A percentile compares a stretch with the other conserved stretches of the same genome.
phyloP scores from a whole-genome alignment of 2,329 filamentous ascomycete species.

The Paraphoma chrysanthemicola region DNA sequence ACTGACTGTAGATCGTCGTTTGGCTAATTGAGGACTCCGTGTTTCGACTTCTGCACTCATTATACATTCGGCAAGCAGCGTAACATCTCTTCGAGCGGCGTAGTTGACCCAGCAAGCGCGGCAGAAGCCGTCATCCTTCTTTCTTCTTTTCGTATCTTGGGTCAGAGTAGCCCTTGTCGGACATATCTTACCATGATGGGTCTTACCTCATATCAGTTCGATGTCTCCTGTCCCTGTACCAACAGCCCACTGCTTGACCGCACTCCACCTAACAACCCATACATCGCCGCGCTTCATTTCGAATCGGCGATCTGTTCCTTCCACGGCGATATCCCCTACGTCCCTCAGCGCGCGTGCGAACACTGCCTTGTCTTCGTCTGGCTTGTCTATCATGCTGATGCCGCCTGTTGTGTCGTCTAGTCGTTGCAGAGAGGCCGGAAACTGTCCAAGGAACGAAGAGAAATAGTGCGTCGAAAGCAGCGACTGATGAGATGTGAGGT shows the following conservation, averaged over 20 bases:
- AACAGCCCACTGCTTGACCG: conserved; percentile 67
- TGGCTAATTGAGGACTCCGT: too few species aligned
- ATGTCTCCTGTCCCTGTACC: conserved; percentile 70
- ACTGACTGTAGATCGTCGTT: too few species aligned
- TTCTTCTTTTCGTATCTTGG: too few species aligned
- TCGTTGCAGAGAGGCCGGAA: conserved; percentile 79
- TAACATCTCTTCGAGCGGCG: too few species aligned
- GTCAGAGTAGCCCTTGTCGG: neutral
- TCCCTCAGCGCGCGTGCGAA: conserved; percentile 78
- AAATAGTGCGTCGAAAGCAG: conserved; percentile 86
- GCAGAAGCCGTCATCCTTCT: too few species aligned
- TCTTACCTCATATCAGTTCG: conserved; percentile 57
- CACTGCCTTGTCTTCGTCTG: conserved; percentile 82
- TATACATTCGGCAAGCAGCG: too few species aligned
- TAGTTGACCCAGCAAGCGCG: too few species aligned
- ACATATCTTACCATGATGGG: neutral
- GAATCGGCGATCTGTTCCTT: conserved; percentile 64
- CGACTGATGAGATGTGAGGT: conserved; percentile 83
- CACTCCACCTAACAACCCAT: conserved; percentile 66
- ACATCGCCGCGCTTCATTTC: conserved; percentile 60
- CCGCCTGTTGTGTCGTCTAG: conserved; percentile 91
- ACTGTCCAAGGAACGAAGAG: conserved; percentile 81
- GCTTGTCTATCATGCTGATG: conserved; percentile 88
- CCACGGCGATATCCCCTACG: conserved; percentile 61
- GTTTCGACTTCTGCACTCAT: too few species aligned